phyloP scores from a whole-genome alignment of 352 stramenopile genomes.

The Pythium dissimile region DNA sequence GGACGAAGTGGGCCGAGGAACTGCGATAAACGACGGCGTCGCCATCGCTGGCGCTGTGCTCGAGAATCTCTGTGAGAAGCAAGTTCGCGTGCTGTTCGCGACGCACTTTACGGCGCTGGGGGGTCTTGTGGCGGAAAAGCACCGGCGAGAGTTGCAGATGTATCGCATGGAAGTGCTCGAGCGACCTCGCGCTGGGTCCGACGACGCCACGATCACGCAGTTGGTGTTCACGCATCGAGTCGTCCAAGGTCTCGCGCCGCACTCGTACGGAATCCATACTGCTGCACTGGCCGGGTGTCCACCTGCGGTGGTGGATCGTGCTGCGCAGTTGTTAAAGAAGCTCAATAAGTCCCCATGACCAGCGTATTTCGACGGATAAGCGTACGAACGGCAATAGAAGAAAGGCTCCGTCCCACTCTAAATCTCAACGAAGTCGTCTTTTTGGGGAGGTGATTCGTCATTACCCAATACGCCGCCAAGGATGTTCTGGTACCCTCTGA shows the following conservation, averaged over 20 bases:
- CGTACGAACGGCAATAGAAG: neutral
- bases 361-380: no score
- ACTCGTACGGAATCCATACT: conserved; percentile 82
- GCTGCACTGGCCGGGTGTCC: conserved; percentile 70
- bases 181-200: conserved; percentile 2
- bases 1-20: conserved; percentile 85
- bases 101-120: conserved; percentile 81
- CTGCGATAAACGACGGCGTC: conserved; percentile 69
- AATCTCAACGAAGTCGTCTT: no score
- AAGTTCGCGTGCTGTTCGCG: conserved; percentile 70
- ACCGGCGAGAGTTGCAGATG: conserved; percentile 35
- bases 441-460: no score
- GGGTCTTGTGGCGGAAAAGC: conserved; percentile 33
- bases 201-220: conserved; percentile 15
- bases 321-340: conserved; percentile 38
- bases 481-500: no score
- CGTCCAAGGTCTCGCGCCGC: conserved; percentile 53
- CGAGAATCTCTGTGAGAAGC: conserved; percentile 55
- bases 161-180: conserved; percentile 74
- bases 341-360: no score
- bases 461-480: no score
- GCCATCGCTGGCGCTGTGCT: conserved; percentile 79
- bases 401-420: no score
- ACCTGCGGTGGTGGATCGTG: conserved; percentile 37
- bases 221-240: conserved; percentile 81